A percentile compares a stretch with the other conserved stretches of the same genome.
Evolutionary conservation across 352 stramenopile species (phyloP).

Genomic region (Pilasporangium apinafurcum): DNA sequence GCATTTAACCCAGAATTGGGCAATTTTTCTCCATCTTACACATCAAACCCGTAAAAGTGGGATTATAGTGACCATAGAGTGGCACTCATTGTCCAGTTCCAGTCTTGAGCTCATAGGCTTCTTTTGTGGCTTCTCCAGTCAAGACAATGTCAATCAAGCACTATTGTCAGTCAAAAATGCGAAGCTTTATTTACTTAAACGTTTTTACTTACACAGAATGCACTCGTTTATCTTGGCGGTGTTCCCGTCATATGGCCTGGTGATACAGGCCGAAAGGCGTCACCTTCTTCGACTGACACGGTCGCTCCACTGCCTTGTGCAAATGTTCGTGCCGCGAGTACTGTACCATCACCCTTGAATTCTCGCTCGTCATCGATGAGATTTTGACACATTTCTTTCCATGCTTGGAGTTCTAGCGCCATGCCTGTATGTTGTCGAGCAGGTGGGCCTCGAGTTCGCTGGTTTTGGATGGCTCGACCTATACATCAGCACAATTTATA

Average conservation of each 20-base stretch:
- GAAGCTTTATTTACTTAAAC: neutral
- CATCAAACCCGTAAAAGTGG: too few species aligned
- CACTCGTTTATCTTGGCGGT: too few species aligned
- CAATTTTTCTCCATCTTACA: too few species aligned
- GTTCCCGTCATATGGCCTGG: conserved; percentile 2
- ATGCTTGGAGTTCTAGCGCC: conserved; percentile 36
- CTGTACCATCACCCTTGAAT: conserved; percentile 16
- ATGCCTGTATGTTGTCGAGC: conserved; percentile 14
- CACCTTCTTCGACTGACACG: conserved; percentile 6
- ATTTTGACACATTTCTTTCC: conserved; percentile 47
- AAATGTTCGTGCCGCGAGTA: too few species aligned
- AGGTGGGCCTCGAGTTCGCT: conserved; percentile 13
- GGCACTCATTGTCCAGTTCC: too few species aligned
- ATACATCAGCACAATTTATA: neutral
- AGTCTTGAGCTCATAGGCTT: too few species aligned
- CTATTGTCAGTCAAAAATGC: too few species aligned
- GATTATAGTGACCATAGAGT: too few species aligned
- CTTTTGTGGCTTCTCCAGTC: too few species aligned
- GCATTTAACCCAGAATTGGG: too few species aligned
- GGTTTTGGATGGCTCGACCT: conserved; percentile 14
- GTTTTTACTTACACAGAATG: neutral
- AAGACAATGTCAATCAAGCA: too few species aligned
- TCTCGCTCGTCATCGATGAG: conserved; percentile 44
- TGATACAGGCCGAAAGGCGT: conserved; percentile 10
- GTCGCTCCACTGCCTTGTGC: conserved; percentile 4